Conservation (phyloP, 2,329 filamentous ascomycete species). For the Cercospora berteroae region DNA sequence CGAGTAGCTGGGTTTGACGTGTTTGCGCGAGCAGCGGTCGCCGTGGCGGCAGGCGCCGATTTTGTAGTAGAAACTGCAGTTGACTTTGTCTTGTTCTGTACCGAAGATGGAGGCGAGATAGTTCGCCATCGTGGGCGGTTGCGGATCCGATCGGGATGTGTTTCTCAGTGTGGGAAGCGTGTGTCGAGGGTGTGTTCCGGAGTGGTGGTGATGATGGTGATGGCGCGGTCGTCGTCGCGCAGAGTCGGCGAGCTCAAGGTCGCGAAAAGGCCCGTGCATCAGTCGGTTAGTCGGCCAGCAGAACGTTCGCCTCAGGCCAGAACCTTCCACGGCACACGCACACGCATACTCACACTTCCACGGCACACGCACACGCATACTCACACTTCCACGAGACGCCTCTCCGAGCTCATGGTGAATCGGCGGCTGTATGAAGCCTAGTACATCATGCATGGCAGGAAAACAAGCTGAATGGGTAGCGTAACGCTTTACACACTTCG, state of each 20-base stretch:
- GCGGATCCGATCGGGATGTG: conserved; percentile 3
- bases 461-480: background rate
- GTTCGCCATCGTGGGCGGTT: conserved; percentile 29
- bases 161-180: background rate
- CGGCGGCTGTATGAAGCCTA: background rate
- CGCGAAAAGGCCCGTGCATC: no score
- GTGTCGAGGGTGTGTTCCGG: background rate
- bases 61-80: conserved; percentile 99
- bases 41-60: conserved; percentile 98
- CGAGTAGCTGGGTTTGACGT: conserved; percentile 97
- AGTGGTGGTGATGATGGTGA: background rate
- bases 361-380: no score
- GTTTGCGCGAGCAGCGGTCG: conserved; percentile 95
- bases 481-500: background rate
- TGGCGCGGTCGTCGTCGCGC: background rate
- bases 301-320: background rate
- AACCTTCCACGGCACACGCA: background rate
- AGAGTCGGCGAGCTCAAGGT: background rate
- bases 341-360: background rate
- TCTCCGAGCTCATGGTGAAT: background rate
- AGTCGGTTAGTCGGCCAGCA: background rate
- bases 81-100: conserved; percentile 98
- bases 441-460: background rate
- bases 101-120: conserved; percentile 94
- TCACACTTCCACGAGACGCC: background rate